Percentiles rank a stretch among this genome's conserved stretches.
These are phyloP conservation scores for Ceratobasidium sp. DNA, from an alignment of 1,284 basidiomycete species.

Conservation along the genomic window DNA sequence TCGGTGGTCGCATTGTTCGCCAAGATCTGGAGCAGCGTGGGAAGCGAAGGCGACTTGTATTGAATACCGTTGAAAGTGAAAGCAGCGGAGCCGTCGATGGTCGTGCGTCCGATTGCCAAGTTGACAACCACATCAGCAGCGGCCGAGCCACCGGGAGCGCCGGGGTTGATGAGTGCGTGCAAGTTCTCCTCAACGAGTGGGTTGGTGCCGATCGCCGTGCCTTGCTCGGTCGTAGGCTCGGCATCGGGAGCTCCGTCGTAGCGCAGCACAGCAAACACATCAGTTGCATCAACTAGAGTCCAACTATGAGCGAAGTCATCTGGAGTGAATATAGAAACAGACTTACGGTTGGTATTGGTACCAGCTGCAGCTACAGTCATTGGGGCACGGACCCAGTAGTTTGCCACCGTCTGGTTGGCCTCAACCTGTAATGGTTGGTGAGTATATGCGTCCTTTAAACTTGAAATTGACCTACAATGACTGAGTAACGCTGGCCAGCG, in stretches of 20 bases:
- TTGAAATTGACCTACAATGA: background rate
- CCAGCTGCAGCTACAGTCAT: slow-evolving; percentile 14
- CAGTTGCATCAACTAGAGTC: slow-evolving; percentile 11
- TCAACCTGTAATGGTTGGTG: background rate
- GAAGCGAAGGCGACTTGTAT: slow-evolving; percentile 33
- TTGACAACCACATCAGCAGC: slow-evolving; percentile 26
- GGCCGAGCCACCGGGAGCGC: slow-evolving; percentile 33
- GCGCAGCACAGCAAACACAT: slow-evolving; percentile 20
- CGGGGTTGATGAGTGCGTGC: slow-evolving; percentile 34
- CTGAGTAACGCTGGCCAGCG: slow-evolving; percentile 21
- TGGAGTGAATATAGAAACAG: background rate
- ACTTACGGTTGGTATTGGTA: slow-evolving; percentile 7
- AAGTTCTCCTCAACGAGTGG: slow-evolving; percentile 29
- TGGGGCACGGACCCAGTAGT: slow-evolving; percentile 32
- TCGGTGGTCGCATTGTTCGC: slow-evolving; percentile 23
- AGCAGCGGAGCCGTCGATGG: background rate
- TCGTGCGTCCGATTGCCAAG: slow-evolving; percentile 20
- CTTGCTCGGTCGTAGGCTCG: slow-evolving; percentile 15
- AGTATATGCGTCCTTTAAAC: background rate
- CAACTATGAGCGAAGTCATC: background rate
- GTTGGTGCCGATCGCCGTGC: background rate
- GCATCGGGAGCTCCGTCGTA: slow-evolving; percentile 20
- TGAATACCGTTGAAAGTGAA: slow-evolving; percentile 15
- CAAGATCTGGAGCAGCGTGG: slow-evolving; percentile 31
- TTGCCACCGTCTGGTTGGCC: background rate